These are phyloP conservation scores for Phytophthora aleatoria DNA, from an alignment of 352 stramenopile genomes.

Conservation along the genomic window DNA sequence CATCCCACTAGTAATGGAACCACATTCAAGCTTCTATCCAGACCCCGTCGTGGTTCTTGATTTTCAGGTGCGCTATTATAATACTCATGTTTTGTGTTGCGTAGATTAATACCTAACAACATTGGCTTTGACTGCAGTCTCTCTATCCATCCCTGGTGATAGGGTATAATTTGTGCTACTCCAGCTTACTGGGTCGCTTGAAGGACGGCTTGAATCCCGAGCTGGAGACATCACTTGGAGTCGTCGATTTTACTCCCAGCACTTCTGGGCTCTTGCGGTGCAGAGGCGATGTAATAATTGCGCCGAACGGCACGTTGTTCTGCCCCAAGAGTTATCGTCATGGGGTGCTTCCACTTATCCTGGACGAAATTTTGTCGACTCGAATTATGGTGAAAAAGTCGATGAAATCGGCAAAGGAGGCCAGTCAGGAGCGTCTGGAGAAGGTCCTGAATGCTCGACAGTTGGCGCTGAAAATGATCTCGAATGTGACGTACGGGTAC, in stretches of 20 bases:
- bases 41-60: conserved; percentile 99
- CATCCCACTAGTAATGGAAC: conserved; percentile 96
- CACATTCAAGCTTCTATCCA: conserved; percentile 94
- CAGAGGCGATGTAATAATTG: conserved; percentile 61
- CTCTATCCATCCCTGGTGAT: conserved; percentile 99
- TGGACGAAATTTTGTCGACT: conserved; percentile 96
- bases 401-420: conserved; percentile 92
- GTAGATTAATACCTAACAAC: neutral
- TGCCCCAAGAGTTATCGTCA: conserved; percentile 92
- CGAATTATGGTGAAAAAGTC: conserved; percentile 98
- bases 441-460: conserved; percentile 83
- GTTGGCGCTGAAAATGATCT: conserved; percentile 98
- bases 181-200: conserved; percentile 94
- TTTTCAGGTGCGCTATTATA: conserved; percentile 84
- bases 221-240: conserved; percentile 68
- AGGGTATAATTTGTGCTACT: conserved; percentile 99
- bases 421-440: conserved; percentile 56
- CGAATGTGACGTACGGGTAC: conserved; percentile 99
- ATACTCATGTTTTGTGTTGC: neutral
- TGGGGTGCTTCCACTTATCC: conserved; percentile 96
- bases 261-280: conserved; percentile 52
- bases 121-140: conserved; percentile 58
- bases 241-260: conserved; percentile 56
- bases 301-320: conserved; percentile 96
- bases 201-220: conserved; percentile 74